phyloP scores from a whole-genome alignment of 2,329 filamentous ascomycete species.

The Westerdykella sp. region DNA sequence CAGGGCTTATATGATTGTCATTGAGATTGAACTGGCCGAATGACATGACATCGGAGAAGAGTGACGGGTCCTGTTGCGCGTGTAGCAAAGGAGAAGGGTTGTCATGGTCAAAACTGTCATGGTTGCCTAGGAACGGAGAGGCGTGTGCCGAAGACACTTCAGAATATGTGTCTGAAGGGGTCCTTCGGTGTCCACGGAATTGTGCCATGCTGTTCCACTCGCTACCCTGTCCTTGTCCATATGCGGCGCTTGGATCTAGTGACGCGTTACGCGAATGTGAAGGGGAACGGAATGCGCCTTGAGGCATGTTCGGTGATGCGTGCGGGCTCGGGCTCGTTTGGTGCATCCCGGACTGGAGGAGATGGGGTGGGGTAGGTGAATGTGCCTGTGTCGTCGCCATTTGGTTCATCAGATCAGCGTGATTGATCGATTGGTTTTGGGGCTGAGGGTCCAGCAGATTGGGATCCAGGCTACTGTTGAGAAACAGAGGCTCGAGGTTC shows the following conservation, averaged over 20 bases:
- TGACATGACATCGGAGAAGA: slow-evolving; percentile 72
- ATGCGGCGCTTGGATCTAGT: slow-evolving; percentile 57
- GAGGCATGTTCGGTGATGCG: slow-evolving; percentile 49
- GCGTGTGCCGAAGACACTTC: slow-evolving; percentile 80
- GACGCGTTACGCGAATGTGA: slow-evolving; percentile 56
- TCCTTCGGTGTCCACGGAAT: slow-evolving; percentile 77
- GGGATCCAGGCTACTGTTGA: slow-evolving; percentile 41
- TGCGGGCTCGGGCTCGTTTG: slow-evolving; percentile 50
- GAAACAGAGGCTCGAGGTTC: slow-evolving; percentile 57
- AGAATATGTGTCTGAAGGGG: slow-evolving; percentile 78
- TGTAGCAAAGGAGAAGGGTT: slow-evolving; percentile 75
- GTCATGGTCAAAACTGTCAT: slow-evolving; percentile 73
- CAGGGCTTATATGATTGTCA: slow-evolving; percentile 51
- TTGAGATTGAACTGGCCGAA: slow-evolving; percentile 74
- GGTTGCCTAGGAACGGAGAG: slow-evolving; percentile 72
- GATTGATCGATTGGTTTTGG: slow-evolving; percentile 42
- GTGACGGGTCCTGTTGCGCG: slow-evolving; percentile 60
- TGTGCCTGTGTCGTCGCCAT: slow-evolving; percentile 49
- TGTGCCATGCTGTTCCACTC: slow-evolving; percentile 56
- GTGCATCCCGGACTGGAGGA: slow-evolving; percentile 49
- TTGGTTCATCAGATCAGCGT: slow-evolving; percentile 43
- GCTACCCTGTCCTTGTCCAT: slow-evolving; percentile 45
- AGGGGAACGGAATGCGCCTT: slow-evolving; percentile 48
- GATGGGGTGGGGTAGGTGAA: slow-evolving; percentile 51
- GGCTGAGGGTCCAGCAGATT: slow-evolving; percentile 38